Base-by-base conservation (phyloP, 371 early-diverging fungal species). In the Mucor ambiguus region DNA sequence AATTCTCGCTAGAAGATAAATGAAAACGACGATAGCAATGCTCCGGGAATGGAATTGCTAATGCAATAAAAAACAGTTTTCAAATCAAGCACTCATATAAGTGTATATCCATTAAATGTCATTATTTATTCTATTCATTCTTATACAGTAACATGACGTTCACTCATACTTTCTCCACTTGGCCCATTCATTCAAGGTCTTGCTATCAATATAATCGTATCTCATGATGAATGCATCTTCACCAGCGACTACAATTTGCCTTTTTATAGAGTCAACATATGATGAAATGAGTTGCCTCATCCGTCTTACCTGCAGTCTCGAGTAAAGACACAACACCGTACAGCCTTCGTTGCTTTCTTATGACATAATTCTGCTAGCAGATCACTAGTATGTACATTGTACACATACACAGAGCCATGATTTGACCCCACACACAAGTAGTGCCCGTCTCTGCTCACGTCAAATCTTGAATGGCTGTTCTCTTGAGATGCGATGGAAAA, bases 221-320 rank as follows among this genome's bases (percentile, higher is more conserved):
- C 95, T 79, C 92, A 94, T 92, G 33, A 95, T 85, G 68, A 92
- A 90, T 0, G 91, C 89, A 54, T 92, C 93, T 59, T 93, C 93
- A 28, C 93, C 91, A 29, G 84, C 90, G 67, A 87, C 88, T 7
- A 93, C 63, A 24, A 95, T 81, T 61, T 90, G 89, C 37, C 91
- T 90, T 41, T 41, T 10, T 18, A 18, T 41, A 58, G 33, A 9
- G 12, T 41, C 41, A 14, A 18, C 41, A 18, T 41, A 41, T 18
- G 10, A 22, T 8, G 11, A 46, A 22, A 2, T 22, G 20, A 1
- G 4, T 18, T 6, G 33, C 18, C 18, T 1, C 9, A 44, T 3
- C 8, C 5, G 20, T n/a, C 79, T 71, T 84, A 89, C 91, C 90
- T 82, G 69, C 88, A 87, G 79, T 93, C 90, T 33, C 90, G 75